A percentile compares a stretch with the other conserved stretches of the same genome.
phyloP scores from a whole-genome alignment of 2,329 filamentous ascomycete species.

The Pseudogymnoascus sp. region DNA sequence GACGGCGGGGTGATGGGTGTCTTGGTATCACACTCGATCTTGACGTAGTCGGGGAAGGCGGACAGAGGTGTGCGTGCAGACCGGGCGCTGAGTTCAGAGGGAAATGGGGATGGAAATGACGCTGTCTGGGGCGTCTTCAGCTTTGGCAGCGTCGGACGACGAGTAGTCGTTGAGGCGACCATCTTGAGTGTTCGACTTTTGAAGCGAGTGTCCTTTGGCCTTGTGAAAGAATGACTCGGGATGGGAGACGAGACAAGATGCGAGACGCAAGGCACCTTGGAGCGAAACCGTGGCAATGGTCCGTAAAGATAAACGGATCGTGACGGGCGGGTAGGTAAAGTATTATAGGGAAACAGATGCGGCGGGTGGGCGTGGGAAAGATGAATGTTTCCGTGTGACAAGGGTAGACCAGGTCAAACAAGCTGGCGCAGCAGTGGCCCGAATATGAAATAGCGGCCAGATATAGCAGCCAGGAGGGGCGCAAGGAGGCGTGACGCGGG shows the following conservation, averaged over 20 bases:
- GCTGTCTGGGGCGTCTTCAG: slow-evolving; percentile 56
- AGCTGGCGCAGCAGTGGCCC: not conserved
- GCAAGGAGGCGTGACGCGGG: not conserved
- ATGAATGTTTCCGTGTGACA: not conserved
- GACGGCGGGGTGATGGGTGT: slow-evolving; percentile 86
- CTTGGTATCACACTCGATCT: slow-evolving; percentile 58
- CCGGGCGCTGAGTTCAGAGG: slow-evolving; percentile 50
- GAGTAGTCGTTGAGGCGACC: not conserved
- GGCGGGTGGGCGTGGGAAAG: not conserved
- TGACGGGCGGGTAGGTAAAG: not conserved
- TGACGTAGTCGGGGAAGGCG: slow-evolving; percentile 54
- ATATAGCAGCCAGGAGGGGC: not conserved
- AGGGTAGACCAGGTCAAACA: not conserved
- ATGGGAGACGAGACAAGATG: slow-evolving; percentile 1
- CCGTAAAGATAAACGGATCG: not conserved
- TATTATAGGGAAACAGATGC: slow-evolving; percentile 3
- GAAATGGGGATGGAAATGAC: slow-evolving; percentile 53
- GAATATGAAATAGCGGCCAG: not conserved
- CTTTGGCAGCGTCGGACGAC: slow-evolving; percentile 49
- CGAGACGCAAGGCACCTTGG: slow-evolving; percentile 4
- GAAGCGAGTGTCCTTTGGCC: not conserved
- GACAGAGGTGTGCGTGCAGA: slow-evolving; percentile 62
- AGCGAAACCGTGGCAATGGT: slow-evolving; percentile 1
- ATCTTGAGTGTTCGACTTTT: not conserved
- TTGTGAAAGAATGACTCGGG: not conserved